Base-by-base conservation (phyloP, 2,329 filamentous ascomycete species). In the Onygenales sp. region DNA sequence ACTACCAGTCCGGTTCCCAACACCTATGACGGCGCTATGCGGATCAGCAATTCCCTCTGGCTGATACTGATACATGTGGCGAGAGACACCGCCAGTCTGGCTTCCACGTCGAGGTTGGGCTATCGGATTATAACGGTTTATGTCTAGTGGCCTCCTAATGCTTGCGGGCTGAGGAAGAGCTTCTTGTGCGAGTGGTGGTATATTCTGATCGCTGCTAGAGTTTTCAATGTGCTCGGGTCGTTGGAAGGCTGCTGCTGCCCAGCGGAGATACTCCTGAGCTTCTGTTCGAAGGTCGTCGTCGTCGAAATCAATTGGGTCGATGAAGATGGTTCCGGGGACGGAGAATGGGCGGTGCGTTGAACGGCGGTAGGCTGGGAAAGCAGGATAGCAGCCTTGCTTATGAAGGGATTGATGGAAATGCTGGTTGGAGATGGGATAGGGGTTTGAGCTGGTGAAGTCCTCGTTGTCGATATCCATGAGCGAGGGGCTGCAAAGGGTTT, bases 281-380 rank as follows among this genome's bases (percentile, higher is more conserved):
- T 40, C 34, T 2, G 37, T 17, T 34, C 49, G 27, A 14, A 33
- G 31, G 9, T 43, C 27, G 17, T 51, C 49, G 9, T 43, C 27
- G n/a, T 51, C 49, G n/a, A 42, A 51, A 51, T 51, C 49, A 27
- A 51, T 21, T 42, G 40, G 37, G 27, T 51, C 49, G 39, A 51
- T 39, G 37, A 51, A 51, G 37, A 51, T 43, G 4, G 11, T 21
- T 10, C 46, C 46, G 17, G 36, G 47, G 32, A 49, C 21, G 32
- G 47, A 32, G 40, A 49, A 49, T 36, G 14, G 31, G 13, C 39
- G 14, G 8, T 11, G 36, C 31, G 34, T 8, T 14, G 36, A n/a
- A n/a, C 13, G 36, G 17, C 31, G 40, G 13, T 40, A 6, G 17
- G 34, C 2, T 31, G 34, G 13, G n/a, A 4, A 6, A 42, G 14